These are phyloP conservation scores for Aristolochia californica DNA, from an alignment of 164 flowering plant species.

Conservation along the genomic window DNA sequence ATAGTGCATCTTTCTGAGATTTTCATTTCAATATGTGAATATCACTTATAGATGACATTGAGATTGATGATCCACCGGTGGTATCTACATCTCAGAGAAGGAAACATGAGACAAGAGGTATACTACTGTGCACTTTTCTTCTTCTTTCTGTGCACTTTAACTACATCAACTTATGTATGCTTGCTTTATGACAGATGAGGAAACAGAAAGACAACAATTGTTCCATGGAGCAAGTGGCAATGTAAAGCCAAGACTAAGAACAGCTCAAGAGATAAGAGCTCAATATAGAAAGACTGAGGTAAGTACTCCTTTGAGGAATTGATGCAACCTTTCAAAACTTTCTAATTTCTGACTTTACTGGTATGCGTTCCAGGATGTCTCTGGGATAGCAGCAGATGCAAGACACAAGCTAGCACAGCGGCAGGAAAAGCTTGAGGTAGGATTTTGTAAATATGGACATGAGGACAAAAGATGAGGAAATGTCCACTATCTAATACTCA, in stretches of 20 bases:
- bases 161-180: neutral
- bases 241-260: conserved; percentile 57
- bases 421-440: conserved; percentile 83
- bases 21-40: too few relatives aligned
- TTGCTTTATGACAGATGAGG: conserved; percentile 28
- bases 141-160: neutral
- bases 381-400: conserved; percentile 67
- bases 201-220: conserved; percentile 49
- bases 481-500: neutral
- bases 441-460: neutral
- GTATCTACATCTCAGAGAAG: conserved; percentile 30
- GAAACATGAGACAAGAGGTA: conserved; percentile 32
- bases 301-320: conserved; percentile 5
- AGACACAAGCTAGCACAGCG: conserved; percentile 70
- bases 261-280: conserved; percentile 70
- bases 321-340: neutral
- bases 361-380: conserved; percentile 53
- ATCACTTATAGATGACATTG: conserved; percentile 62
- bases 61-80: conserved; percentile 49
- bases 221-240: conserved; percentile 44
- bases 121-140: neutral
- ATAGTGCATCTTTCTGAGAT: too few relatives aligned
- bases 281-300: conserved; percentile 70
- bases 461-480: neutral
- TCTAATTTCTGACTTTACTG: conserved; percentile 4